Evolutionary conservation across 208 protist species (phyloP), one percentile per base, ranked within the genome.

Genomic region (Herpetomonas tarakana): DNA sequence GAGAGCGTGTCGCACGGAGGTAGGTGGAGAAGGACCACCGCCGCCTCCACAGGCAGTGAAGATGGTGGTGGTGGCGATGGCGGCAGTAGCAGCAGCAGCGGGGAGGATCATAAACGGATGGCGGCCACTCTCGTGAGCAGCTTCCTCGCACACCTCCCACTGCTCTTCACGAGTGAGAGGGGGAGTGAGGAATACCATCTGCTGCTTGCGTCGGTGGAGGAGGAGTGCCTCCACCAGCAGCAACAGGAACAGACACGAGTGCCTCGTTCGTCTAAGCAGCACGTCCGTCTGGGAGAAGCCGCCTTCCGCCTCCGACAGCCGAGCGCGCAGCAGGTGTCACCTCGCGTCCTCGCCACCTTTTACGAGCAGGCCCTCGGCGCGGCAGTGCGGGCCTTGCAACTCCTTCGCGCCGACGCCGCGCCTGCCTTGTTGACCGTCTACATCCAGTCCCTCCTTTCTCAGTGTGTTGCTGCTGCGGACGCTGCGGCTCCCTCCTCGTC

Each of bases 11-110:
- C 35, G 35, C 35, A 18, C 14, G 35, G 9, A 6, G 35, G 9
- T 14, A 41, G 14, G 35, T 6, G 14, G 35, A 58, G 47, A 24
- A 26, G 38, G 18, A 47, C 4, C 35, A 21, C 28, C n/a, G 53
- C 28, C 2, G 50, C 39, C 16, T 9, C 9, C 6, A 22, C 44
- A 11, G 54, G 52, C 16, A 28, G 56, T 7, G 44, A 71, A 0
- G 55, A 60, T 2, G 56, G 52, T 1, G 31, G 45, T 11, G n/a
- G 50, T 3, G 51, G 52, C 0, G 39, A 51, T n/a, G 54, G 41
- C 49, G 38, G 21, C 2, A 27, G 46, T 54, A 19, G 49, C 22
- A 26, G 38, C 14, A n/a, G n/a, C n/a, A n/a, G n/a, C n/a, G 47
- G 50, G 38, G 39, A 16, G 4, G 26, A 28, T 50, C 26, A 19